Percentiles rank a stretch among this genome's conserved stretches.
phyloP scores from a whole-genome alignment of 768 basidiomycete genomes.

The Psilocybe tampanensis region DNA sequence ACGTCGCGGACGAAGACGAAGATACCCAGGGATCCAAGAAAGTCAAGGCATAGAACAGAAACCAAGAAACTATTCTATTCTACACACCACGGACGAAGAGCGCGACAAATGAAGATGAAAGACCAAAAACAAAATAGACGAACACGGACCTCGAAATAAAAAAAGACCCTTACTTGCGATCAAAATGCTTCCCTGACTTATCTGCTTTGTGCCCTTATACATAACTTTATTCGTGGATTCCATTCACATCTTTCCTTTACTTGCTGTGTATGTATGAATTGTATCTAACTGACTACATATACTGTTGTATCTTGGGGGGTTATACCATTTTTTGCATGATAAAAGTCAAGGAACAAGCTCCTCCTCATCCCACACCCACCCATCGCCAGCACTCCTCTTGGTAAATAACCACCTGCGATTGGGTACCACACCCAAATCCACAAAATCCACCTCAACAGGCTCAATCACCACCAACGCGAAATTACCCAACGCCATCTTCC shows the following conservation, averaged over 20 bases:
- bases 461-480: conserved; percentile 78
- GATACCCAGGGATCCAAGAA: conserved; percentile 37
- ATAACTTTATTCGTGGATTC: neutral
- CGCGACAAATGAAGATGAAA: neutral
- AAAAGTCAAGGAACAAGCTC: conserved; percentile 60
- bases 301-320: no score
- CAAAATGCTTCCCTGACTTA: neutral
- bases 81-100: neutral
- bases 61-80: neutral
- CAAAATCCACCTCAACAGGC: conserved; percentile 67
- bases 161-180: neutral
- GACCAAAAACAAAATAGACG: neutral
- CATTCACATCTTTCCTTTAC: neutral
- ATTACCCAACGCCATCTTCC: conserved; percentile 59
- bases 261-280: conserved; percentile 15
- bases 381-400: conserved; percentile 31
- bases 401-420: conserved; percentile 60
- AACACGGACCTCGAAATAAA: neutral
- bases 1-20: conserved; percentile 33
- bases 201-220: neutral
- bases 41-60: conserved; percentile 35
- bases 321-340: neutral
- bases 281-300: conserved; percentile 3
- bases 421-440: conserved; percentile 60
- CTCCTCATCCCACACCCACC: conserved; percentile 57